phyloP scores from a whole-genome alignment of 2,329 filamentous ascomycete species.

The Stemphylium vesicarium region DNA sequence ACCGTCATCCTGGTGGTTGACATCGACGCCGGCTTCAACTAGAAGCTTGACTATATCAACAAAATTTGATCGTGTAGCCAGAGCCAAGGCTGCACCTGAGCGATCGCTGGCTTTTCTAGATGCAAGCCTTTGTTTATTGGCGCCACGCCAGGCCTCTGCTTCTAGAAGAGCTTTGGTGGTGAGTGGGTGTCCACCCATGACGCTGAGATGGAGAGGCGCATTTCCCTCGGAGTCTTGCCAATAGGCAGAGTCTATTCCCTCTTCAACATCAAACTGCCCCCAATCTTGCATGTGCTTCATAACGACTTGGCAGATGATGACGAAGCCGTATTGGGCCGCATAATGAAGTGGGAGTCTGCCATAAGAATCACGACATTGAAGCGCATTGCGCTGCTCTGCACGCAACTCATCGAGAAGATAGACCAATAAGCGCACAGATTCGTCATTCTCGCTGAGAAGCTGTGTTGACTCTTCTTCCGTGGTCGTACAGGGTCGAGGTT shows the following conservation, averaged over 20 bases:
- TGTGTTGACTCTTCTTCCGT: constrained; percentile 69
- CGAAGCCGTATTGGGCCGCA: constrained; percentile 91
- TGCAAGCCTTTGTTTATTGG: constrained; percentile 65
- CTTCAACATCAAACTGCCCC: constrained; percentile 81
- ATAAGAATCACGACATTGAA: constrained; percentile 75
- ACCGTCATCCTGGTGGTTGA: constrained; percentile 89
- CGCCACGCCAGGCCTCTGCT: constrained; percentile 77
- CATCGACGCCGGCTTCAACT: constrained; percentile 86
- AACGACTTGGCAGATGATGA: constrained; percentile 85
- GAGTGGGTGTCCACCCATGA: constrained; percentile 86
- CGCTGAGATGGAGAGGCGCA: constrained; percentile 88
- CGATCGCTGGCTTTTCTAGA: constrained; percentile 75
- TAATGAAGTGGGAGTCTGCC: constrained; percentile 90
- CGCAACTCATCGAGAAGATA: constrained; percentile 72
- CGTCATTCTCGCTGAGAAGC: constrained; percentile 71
- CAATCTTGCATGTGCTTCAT: constrained; percentile 89
- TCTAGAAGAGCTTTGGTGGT: constrained; percentile 83
- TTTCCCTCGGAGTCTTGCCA: constrained; percentile 96
- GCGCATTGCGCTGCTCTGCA: constrained; percentile 69
- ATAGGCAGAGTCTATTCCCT: constrained; percentile 82
- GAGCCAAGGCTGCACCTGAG: constrained; percentile 83
- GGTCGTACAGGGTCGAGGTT: constrained; percentile 66
- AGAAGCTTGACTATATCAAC: constrained; percentile 83
- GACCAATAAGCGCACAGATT: constrained; percentile 72
- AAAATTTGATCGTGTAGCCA: constrained; percentile 89